Percentiles rank a stretch among this genome's conserved stretches.
Conservation (phyloP, 1,139 yeast genomes). For the Komagataea norvegica region DNA sequence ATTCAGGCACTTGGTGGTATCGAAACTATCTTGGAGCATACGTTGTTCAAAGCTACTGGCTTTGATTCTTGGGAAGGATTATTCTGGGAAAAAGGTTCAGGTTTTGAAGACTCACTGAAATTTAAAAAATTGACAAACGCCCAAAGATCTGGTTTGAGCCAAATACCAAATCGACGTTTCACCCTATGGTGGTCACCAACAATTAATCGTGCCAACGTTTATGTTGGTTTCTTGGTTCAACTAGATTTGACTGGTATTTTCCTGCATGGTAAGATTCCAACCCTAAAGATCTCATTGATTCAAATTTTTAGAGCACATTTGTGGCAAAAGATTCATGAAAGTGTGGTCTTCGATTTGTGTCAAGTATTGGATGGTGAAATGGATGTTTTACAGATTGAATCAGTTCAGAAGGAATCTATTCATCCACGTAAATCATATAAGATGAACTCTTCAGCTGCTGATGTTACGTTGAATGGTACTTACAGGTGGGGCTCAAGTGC, state of each 20-base stretch:
- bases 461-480: constrained; percentile 69
- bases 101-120: constrained; percentile 93
- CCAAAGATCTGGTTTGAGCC: constrained; percentile 94
- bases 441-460: constrained; percentile 96
- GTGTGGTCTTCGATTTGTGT: constrained; percentile 87
- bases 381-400: constrained; percentile 77
- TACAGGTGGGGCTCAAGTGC: constrained; percentile 81
- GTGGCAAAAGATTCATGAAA: constrained; percentile 98
- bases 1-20: constrained; percentile 97
- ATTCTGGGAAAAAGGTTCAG: constrained; percentile 97
- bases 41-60: constrained; percentile 93
- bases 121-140: constrained; percentile 95
- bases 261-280: constrained; percentile 96
- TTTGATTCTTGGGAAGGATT: constrained; percentile 98
- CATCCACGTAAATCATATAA: constrained; percentile 97
- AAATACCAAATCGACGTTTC: constrained; percentile 95
- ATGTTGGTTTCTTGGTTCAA: constrained; percentile 96
- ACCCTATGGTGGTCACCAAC: constrained; percentile 99
- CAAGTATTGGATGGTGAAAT: constrained; percentile 88
- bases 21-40: constrained; percentile 92
- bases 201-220: constrained; percentile 94
- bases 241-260: constrained; percentile 95
- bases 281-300: constrained; percentile 88
- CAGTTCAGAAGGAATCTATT: constrained; percentile 85
- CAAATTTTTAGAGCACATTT: constrained; percentile 97